A percentile compares a stretch with the other conserved stretches of the same genome.
Evolutionary conservation across 768 basidiomycete species (phyloP).

Genomic region (Rhizopogon vinicolor): DNA sequence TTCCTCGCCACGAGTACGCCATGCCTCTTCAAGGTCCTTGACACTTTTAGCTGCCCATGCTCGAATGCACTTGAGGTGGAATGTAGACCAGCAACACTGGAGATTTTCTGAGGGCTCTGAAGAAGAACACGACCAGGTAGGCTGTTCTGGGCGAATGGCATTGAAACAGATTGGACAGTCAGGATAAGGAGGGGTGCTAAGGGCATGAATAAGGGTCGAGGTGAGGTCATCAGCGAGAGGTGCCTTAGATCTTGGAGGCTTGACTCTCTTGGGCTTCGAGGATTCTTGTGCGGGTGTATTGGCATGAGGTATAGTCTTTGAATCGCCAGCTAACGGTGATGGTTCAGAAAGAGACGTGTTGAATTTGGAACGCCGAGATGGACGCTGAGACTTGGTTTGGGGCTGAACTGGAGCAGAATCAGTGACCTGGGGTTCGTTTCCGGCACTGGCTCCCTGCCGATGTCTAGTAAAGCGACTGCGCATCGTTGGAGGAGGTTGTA

Average conservation of each 20-base stretch:
- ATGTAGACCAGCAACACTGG: conserved; percentile 85
- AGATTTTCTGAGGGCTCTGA: conserved; percentile 23
- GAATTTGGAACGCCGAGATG: conserved; percentile 31
- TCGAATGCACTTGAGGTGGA: conserved; percentile 86
- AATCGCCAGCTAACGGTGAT: neutral
- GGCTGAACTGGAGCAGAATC: neutral
- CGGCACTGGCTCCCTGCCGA: neutral
- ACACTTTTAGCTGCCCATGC: conserved; percentile 86
- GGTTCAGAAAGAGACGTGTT: conserved; percentile 29
- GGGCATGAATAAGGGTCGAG: conserved; percentile 59
- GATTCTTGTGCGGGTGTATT: neutral
- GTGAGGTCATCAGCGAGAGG: conserved; percentile 59
- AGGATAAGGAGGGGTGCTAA: conserved; percentile 66
- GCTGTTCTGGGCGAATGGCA: conserved; percentile 69
- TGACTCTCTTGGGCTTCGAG: conserved; percentile 4
- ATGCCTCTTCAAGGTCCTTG: conserved; percentile 68
- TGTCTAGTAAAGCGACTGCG: neutral
- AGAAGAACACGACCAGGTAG: conserved; percentile 86
- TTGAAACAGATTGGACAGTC: conserved; percentile 87
- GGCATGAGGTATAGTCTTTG: neutral
- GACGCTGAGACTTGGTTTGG: conserved; percentile 5
- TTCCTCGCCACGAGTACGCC: conserved; percentile 65
- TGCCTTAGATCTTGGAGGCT: conserved; percentile 7
- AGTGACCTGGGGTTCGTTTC: too few species aligned
- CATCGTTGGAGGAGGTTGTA: neutral